Evolutionary conservation across 768 basidiomycete genomes (phyloP).

Genomic region (Tylopilus sp.): DNA sequence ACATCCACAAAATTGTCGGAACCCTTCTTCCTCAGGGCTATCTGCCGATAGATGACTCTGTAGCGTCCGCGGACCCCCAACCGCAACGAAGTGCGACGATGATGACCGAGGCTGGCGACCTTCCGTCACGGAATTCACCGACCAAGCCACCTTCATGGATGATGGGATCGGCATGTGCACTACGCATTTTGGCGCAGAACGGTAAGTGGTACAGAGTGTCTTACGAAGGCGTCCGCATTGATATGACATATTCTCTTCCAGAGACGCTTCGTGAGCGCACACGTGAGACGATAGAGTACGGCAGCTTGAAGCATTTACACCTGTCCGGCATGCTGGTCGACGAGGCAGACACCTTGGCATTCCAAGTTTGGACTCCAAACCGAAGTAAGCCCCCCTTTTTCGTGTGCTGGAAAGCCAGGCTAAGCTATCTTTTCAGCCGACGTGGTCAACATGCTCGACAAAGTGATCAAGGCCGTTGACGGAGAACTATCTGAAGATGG

Average conservation of each 20-base stretch:
- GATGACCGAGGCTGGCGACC: no score
- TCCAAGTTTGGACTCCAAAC: conserved; percentile 17
- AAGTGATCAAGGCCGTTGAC: conserved; percentile 5
- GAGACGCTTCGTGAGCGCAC: conserved; percentile 4
- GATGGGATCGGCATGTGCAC: conserved; percentile 7
- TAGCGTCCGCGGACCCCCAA: no score
- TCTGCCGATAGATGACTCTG: no score
- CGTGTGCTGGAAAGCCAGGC: no score
- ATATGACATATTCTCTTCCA: conserved; percentile 2
- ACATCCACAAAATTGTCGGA: no score
- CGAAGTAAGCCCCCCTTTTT: conserved; percentile 1
- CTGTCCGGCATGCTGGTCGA: conserved; percentile 13
- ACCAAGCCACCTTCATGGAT: no score
- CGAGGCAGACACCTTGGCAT: conserved; percentile 17
- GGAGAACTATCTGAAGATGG: conserved; percentile 7
- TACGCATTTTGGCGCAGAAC: conserved; percentile 6
- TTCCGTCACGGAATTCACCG: no score
- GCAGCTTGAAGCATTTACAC: conserved; percentile 14
- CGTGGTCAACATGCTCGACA: neutral
- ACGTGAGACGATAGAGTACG: conserved; percentile 7
- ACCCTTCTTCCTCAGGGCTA: no score
- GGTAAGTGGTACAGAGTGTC: neutral
- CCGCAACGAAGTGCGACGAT: no score
- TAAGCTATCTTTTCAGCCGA: neutral
- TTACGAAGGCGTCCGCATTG: neutral